Evolutionary conservation across 176 grass and related monocot genomes (phyloP).

Genomic region (Rhynchospora breviuscula): DNA sequence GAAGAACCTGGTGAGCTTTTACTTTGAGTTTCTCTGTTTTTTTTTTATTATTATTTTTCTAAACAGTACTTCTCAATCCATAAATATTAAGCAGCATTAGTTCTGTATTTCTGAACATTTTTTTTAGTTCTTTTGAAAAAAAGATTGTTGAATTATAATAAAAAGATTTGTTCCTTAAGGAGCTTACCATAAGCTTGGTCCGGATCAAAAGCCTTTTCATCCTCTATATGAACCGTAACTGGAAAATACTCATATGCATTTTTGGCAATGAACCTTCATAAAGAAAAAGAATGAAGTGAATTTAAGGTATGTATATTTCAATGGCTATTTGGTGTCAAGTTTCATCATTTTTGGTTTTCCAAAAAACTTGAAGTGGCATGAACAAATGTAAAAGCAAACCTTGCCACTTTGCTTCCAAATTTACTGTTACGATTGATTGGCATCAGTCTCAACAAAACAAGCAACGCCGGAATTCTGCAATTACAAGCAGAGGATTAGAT

Average conservation of each 20-base stretch:
- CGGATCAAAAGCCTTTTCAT: conserved; percentile 61
- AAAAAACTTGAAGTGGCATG: background rate
- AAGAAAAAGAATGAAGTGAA: background rate
- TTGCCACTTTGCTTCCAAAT: conserved; percentile 20
- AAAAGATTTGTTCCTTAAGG: background rate
- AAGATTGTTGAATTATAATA: background rate
- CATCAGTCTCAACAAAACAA: background rate
- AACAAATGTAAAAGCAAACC: background rate
- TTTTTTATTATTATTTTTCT: background rate
- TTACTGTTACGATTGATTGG: conserved; percentile 12
- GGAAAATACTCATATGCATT: conserved; percentile 79
- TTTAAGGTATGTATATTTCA: background rate
- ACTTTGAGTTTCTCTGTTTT: background rate
- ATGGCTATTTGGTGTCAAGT: background rate
- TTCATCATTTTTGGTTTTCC: background rate
- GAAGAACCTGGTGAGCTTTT: background rate
- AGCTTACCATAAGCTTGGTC: conserved; percentile 65
- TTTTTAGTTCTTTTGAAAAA: background rate
- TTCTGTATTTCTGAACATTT: background rate
- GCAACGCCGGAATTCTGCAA: conserved; percentile 4
- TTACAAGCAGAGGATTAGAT: background rate
- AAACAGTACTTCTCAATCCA: background rate
- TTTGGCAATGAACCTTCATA: conserved; percentile 60
- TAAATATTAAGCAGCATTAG: background rate
- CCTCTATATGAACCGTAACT: conserved; percentile 64